Evolutionary conservation across 176 grass and related monocot species (phyloP), one percentile per base, ranked within the genome.

Genomic region (Puya raimondii): DNA sequence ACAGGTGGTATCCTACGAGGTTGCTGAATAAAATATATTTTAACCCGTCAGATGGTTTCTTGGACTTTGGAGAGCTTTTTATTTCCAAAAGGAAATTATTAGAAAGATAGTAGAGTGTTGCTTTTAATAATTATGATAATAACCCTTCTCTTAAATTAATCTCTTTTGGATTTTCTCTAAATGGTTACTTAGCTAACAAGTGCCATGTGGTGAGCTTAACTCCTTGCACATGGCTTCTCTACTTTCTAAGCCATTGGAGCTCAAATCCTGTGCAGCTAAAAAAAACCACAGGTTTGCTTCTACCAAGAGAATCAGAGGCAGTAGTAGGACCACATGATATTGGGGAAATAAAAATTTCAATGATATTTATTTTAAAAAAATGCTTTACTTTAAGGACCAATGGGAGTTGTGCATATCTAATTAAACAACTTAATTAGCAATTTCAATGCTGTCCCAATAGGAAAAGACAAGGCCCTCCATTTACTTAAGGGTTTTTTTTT

Each of bases 211-310:
- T 76, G 26, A 66, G 14, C 74, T 67, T 63, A 47, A 67, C 49
- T n/a, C 51, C 74, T 64, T 67, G 74, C 74, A 76, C 75, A 69
- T 77, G 75, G 65, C 75, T 58, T 67, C 75, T 26, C 66, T 49
- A 25, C 29, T 63, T 77, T 69, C 74, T 22, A 77, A 69, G 74
- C 27, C 51, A 77, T 61, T 47, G 65, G 74, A 77, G 52, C 65
- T 77, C 74, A 54, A 77, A 77, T 57, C 49, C 58, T 65, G 65
- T 9, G 10, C 72, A 74, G 70, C 64, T 16, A 23, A 13, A 50
- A 13, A 49, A 11, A 26, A 14, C 23, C 49, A 42, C 48, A 64
- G 10, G 47, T 64, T 67, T 67, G 15, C 14, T 53, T 53, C 50
- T 66, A 48, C 58, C 47, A 50, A 74, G 58, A 65, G 72, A 74